Base-by-base conservation (phyloP, 164 flowering plant genomes). In the Brasenia schreberi region DNA sequence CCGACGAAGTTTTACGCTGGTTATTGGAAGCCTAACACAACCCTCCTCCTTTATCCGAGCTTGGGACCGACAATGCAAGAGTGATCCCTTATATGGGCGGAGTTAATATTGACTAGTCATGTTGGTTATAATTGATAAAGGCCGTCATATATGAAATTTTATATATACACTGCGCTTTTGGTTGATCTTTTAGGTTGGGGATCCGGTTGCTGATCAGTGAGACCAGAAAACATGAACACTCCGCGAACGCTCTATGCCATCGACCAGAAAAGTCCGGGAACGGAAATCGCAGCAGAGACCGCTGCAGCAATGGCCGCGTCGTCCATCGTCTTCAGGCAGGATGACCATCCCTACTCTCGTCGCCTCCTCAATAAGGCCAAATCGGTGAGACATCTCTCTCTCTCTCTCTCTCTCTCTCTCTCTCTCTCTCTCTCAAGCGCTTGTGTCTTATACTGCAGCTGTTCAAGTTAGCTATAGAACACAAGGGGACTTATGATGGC, bases 231-330 rank as follows among this genome's bases (percentile, higher is more conserved):
- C 80, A 94, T 94, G 97, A 23, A 83, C 16, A 82, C 95, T 7
- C 83, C 86, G 12, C 81, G 98, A 68, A 86, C 87, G 0, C 85
- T 86, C 5, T 44, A 78, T 33, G 52, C 74, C 73, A 87, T 90
- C 4, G 85, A 87, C 49, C 72, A 75, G 53, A 79, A 73, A 11
- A 64, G 42, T 0, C 92, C 97, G 0, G 97, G 97, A 39, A 78
- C 92, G 0, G 98, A 94, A 80, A 85, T 89, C 68, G 97, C 97
- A 3, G 98, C 90, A 1, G 98, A 94, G 67, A 89, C 96, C 5
- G 53, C 93, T 6, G 97, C 98, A 5, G 97, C 97, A 7, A 66
- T 90, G 87, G 96, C 98, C 18, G 81, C 97, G 72, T 69, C 98
- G 71, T 80, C 96, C 10, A 75, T 90, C 5, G 89, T 85, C 17